Conservation (phyloP, 176 grass and related monocot species). For the Rhynchospora pubera region DNA sequence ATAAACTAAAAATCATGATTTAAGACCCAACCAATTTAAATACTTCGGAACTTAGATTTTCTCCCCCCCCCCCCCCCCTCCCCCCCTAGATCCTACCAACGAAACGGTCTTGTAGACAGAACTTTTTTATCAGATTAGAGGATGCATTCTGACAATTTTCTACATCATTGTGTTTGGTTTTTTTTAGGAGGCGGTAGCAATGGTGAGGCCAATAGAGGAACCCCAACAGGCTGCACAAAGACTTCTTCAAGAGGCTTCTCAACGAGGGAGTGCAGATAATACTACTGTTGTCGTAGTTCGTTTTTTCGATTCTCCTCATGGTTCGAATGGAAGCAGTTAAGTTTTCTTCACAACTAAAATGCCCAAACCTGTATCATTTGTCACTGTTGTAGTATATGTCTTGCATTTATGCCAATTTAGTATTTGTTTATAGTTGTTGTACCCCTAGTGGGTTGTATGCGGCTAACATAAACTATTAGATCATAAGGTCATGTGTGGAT, state of each 20-base stretch:
- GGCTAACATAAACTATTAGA: conserved; percentile 4
- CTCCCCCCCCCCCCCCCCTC: too few species aligned
- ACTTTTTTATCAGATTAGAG: background rate
- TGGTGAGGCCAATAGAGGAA: conserved; percentile 63
- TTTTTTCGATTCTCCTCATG: conserved; percentile 24
- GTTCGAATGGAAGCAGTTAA: conserved; percentile 10
- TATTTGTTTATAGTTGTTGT: conserved; percentile 18
- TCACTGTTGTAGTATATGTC: background rate
- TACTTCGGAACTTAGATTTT: background rate
- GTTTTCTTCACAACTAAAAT: background rate
- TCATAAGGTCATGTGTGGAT: background rate
- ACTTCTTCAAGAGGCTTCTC: conserved; percentile 53
- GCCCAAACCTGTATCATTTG: conserved; percentile 2
- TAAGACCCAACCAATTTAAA: background rate
- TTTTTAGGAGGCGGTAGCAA: conserved; percentile 63
- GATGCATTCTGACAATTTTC: background rate
- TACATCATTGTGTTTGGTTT: background rate
- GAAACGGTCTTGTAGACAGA: background rate
- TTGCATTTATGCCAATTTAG: background rate
- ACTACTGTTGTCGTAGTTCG: conserved; percentile 80
- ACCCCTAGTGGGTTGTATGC: background rate
- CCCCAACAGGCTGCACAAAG: conserved; percentile 66
- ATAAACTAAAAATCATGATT: background rate
- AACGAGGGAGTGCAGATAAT: conserved; percentile 69
- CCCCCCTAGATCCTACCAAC: background rate